These are phyloP conservation scores for Xylariales sp. DNA, from an alignment of 2,329 filamentous ascomycete species.

Conservation along the genomic window DNA sequence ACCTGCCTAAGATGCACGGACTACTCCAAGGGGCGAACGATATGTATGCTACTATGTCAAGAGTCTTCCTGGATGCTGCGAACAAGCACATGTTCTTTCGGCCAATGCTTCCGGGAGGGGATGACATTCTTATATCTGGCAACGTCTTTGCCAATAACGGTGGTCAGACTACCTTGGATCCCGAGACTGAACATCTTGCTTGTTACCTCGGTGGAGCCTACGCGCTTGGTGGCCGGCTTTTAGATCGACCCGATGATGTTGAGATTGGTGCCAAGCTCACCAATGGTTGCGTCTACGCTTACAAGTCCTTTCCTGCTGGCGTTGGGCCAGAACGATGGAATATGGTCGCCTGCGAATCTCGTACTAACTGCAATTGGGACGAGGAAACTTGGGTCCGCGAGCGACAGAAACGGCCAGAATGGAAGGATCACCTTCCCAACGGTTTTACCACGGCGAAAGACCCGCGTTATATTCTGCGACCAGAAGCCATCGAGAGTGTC, in stretches of 20 bases:
- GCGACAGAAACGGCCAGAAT: constrained; percentile 17
- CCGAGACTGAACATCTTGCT: constrained; percentile 53
- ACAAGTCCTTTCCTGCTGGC: constrained; percentile 50
- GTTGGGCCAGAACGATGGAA: constrained; percentile 59
- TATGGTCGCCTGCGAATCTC: constrained; percentile 37
- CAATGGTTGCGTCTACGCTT: constrained; percentile 60
- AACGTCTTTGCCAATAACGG: constrained; percentile 32
- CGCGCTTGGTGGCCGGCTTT: constrained; percentile 60
- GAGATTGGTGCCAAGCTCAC: constrained; percentile 53
- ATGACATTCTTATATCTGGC: constrained; percentile 61
- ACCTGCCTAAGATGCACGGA: constrained; percentile 60
- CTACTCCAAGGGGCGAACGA: constrained; percentile 55
- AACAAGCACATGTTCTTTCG: constrained; percentile 62
- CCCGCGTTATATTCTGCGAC: constrained; percentile 28
- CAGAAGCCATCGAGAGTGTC: constrained; percentile 29
- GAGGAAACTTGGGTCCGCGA: constrained; percentile 17
- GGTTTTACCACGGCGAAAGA: constrained; percentile 53
- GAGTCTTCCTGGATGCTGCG: constrained; percentile 49
- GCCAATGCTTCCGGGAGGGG: constrained; percentile 55
- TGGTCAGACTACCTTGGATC: constrained; percentile 21
- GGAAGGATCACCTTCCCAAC: constrained; percentile 28
- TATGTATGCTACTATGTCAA: constrained; percentile 33
- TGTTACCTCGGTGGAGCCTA: constrained; percentile 72
- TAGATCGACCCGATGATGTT: constrained; percentile 49
- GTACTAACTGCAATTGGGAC: constrained; percentile 28